phyloP scores from a whole-genome alignment of 768 basidiomycete species.

The Phallus indusiatus region DNA sequence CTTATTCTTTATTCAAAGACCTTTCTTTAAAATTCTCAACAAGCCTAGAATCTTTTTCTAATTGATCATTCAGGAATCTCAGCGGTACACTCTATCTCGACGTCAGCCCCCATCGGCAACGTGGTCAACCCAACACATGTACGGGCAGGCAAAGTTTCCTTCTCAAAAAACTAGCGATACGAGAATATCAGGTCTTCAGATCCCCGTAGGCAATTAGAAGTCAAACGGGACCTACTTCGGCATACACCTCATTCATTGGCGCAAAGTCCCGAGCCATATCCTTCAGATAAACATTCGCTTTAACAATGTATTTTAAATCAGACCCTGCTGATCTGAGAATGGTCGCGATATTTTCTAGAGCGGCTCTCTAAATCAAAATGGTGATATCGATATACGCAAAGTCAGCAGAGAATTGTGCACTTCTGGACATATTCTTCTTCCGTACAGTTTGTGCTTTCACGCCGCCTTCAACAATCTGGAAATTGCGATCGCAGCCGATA shows the following conservation, averaged over 20 bases:
- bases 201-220: not conserved
- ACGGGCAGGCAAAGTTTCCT: conserved; percentile 39
- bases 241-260: conserved; percentile 31
- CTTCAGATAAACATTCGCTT: conserved; percentile 31
- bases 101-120: conserved; percentile 42
- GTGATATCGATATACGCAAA: not conserved
- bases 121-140: conserved; percentile 49
- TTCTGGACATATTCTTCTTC: not conserved
- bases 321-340: conserved; percentile 31
- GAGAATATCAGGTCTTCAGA: not conserved
- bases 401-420: not conserved
- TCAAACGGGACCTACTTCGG: conserved; percentile 19
- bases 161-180: conserved; percentile 37
- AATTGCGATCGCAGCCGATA: conserved; percentile 26
- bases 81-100: conserved; percentile 57
- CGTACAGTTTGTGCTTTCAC: conserved; percentile 30
- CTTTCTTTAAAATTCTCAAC: too few species aligned
- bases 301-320: conserved; percentile 27
- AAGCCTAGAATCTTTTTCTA: not conserved
- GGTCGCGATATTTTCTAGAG: conserved; percentile 29
- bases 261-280: conserved; percentile 29
- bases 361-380: conserved; percentile 20
- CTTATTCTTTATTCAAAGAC: too few species aligned
- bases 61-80: conserved; percentile 23
- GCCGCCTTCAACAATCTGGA: conserved; percentile 26